These are phyloP conservation scores for Schizophyllum amplum DNA, from an alignment of 1,284 basidiomycete species.

Conservation along the genomic window DNA sequence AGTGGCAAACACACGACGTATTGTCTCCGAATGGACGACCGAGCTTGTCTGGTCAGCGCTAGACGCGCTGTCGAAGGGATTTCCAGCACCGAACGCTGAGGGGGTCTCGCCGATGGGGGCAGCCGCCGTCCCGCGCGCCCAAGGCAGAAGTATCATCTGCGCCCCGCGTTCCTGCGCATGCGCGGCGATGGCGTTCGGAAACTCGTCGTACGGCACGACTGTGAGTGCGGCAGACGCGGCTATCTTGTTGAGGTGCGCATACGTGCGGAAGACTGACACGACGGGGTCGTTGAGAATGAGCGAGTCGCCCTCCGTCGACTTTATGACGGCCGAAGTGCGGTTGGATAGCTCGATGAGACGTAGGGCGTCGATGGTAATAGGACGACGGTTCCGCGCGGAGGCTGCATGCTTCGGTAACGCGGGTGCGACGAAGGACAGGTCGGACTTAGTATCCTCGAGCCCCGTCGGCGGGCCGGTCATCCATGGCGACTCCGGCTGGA, in stretches of 20 bases:
- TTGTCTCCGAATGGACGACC: conserved; percentile 67
- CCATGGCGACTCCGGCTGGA: conserved; percentile 27
- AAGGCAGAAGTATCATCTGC: conserved; percentile 79
- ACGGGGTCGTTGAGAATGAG: conserved; percentile 73
- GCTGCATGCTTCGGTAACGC: background rate
- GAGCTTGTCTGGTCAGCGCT: conserved; percentile 39
- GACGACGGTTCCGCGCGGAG: conserved; percentile 3
- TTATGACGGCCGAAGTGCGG: conserved; percentile 81
- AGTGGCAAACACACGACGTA: conserved; percentile 71
- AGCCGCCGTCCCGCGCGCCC: conserved; percentile 38
- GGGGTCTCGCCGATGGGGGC: conserved; percentile 8
- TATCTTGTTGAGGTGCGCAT: conserved; percentile 69
- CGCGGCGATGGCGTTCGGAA: conserved; percentile 56
- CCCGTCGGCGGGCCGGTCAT: background rate
- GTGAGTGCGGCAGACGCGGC: conserved; percentile 62
- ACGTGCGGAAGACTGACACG: conserved; percentile 75
- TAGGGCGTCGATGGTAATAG: conserved; percentile 59
- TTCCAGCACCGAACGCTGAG: conserved; percentile 4
- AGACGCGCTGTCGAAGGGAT: conserved; percentile 35
- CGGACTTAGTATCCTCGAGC: conserved; percentile 6
- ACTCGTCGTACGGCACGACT: conserved; percentile 61
- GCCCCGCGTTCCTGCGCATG: conserved; percentile 53
- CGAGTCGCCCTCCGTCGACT: conserved; percentile 66
- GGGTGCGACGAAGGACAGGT: conserved; percentile 1
- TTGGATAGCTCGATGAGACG: conserved; percentile 86